Evolutionary conservation across 768 basidiomycete genomes (phyloP), one percentile per base, ranked within the genome.

Genomic region (Suillus ampliporus): DNA sequence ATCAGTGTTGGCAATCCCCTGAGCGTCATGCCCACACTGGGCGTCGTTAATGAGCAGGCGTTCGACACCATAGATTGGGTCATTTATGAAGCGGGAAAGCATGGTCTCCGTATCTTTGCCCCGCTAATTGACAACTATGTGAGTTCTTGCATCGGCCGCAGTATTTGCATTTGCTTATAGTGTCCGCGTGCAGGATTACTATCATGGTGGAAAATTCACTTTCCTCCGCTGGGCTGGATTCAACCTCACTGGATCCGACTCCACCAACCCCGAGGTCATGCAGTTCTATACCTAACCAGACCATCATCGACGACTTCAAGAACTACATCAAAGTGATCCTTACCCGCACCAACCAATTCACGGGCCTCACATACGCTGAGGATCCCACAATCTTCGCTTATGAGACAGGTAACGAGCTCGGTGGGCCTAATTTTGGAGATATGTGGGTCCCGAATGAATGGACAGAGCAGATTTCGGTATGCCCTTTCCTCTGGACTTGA

Each of bases 231-330:
- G 56, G 61, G 62, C 61, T 19, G 65, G 65, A 17, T 65, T 63
- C 14, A 44, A 41, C 21, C 58, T 64, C 56, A 71, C 64, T 15
- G 73, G 74, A 57, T 67, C 66, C 21, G 67, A 73, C 40, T 68
- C 67, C 60, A 68, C 68, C 34, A 60, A 63, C 69, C 72, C 34
- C 51, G 57, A 38, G 69, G 72, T 58, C 69, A 66, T 46, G 65
- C 64, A 46, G 65, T 88, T 88, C 68, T 87, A 80, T 70, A 76
- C 74, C n/a, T 6, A 82, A 87, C 62, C 67, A 78, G 56, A 80
- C 76, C 5, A 74, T 87, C 41, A 76, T 84, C 23, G 57, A 76
- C 3, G 74, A 78, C 7, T 87, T 86, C 74, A 78, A 77, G 72
- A 82, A 84, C 62, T 87, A 85, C 59, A 82, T 70, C 13, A 58